These are phyloP conservation scores for Starmerella bombicola DNA, from an alignment of 805 yeast species.

Conservation along the genomic window DNA sequence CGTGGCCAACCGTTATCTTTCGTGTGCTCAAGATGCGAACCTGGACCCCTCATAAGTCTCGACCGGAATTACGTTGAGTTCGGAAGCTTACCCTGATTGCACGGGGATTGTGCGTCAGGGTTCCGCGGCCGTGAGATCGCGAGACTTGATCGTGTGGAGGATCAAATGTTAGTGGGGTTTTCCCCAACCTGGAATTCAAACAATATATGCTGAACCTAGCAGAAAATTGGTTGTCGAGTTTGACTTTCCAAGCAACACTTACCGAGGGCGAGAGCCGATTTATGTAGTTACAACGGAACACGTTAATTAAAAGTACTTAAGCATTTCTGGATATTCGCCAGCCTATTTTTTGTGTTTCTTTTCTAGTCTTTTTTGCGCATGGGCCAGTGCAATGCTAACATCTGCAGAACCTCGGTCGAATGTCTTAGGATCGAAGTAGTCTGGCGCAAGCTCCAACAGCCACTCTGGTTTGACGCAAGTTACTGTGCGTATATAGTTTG, in stretches of 20 bases:
- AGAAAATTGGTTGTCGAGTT: too few relatives aligned
- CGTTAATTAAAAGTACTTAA: too few relatives aligned
- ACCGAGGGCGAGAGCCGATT: too few relatives aligned
- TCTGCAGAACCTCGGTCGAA: conserved; percentile 64
- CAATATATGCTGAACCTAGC: too few relatives aligned
- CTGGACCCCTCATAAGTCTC: too few relatives aligned
- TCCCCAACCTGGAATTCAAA: too few relatives aligned
- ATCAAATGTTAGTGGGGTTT: too few relatives aligned
- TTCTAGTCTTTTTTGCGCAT: conserved; percentile 32
- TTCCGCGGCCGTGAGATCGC: background rate
- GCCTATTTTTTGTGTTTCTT: conserved; percentile 7
- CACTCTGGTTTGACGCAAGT: conserved; percentile 85
- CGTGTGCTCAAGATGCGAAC: too few relatives aligned
- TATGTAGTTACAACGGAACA: too few relatives aligned
- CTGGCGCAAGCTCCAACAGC: conserved; percentile 72
- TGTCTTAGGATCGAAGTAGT: conserved; percentile 49
- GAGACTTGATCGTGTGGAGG: background rate
- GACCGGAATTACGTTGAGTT: background rate
- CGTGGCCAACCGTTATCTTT: too few relatives aligned
- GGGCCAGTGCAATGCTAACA: conserved; percentile 54
- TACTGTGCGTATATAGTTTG: conserved; percentile 89
- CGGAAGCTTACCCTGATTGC: background rate
- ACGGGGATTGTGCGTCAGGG: background rate
- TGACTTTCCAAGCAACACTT: too few relatives aligned
- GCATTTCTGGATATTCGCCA: background rate